Evolutionary conservation across 208 protist genomes (phyloP), one percentile per base, ranked within the genome.

Genomic region (Crithidia sp.): DNA sequence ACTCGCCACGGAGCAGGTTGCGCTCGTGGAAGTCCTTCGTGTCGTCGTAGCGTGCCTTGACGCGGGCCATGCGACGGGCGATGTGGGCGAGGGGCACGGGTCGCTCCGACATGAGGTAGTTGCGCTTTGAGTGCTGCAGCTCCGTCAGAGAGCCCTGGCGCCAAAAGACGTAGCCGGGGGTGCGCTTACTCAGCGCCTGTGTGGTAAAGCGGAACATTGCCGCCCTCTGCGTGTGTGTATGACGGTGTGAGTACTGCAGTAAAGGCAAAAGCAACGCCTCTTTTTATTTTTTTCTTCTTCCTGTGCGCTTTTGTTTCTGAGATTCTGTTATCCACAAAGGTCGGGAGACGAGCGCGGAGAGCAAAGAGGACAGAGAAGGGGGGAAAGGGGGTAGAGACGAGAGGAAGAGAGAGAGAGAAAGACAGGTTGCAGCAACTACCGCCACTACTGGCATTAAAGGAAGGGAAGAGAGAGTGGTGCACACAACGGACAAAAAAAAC

Each of bases 111-210:
- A 88, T 55, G 12, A 95, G 77, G 71, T 95, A 95, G 76, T 82
- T 95, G 52, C 89, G 89, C 77, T 86, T 91, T 2, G 88, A 71
- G 61, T 92, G 72, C 70, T 95, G 82, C 58, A 97, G 63, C 66
- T 95, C 89, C 1, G 89, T 80, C 50, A 95, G 81, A 41, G 79
- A 91, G 49, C 83, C 84, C 56, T 95, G 87, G 4, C 93, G 89
- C 93, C 93, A 97, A 53, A 97, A 97, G 41, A 97, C 93, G 70
- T 97, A 95, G 8, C 93, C 93, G 9, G 89, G 86, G 5, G 91
- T 93, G 54, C 91, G 89, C 79, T 90, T 96, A 49, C 78, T 88
- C 36, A 75, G 74, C 61, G 16, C 49, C 5, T 17, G 53, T 1
- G 63, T 6, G 2, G 76, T 63, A 3, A 58, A 39, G 17, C 57